Percentiles rank a stretch among this genome's conserved stretches.
Conservation (phyloP, 768 basidiomycete genomes). For the Suillus alpinus region DNA sequence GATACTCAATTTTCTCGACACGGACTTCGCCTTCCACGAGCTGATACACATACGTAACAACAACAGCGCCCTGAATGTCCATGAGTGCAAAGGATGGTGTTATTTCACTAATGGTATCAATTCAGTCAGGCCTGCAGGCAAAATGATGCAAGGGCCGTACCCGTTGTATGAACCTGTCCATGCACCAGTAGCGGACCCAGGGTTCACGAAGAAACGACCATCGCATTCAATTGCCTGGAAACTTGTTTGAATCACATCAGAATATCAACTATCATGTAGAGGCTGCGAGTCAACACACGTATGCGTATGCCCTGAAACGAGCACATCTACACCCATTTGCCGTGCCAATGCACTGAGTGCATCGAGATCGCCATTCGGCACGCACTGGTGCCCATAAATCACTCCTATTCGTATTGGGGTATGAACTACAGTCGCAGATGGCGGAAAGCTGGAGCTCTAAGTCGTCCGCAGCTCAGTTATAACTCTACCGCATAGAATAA, state of each 20-base stretch:
- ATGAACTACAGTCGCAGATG: slow-evolving; percentile 78
- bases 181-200: slow-evolving; percentile 92
- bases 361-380: slow-evolving; percentile 90
- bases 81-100: slow-evolving; percentile 95
- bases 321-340: slow-evolving; percentile 97
- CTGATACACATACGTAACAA: slow-evolving; percentile 97
- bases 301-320: slow-evolving; percentile 93
- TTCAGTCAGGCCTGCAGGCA: neutral
- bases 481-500: neutral
- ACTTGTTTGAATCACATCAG: slow-evolving; percentile 34
- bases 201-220: slow-evolving; percentile 92
- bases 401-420: slow-evolving; percentile 87
- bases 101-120: slow-evolving; percentile 54
- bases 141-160: neutral
- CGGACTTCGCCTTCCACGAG: slow-evolving; percentile 90
- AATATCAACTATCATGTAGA: neutral
- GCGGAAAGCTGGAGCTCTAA: slow-evolving; percentile 70
- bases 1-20: slow-evolving; percentile 88
- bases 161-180: slow-evolving; percentile 61
- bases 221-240: slow-evolving; percentile 95
- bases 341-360: slow-evolving; percentile 84
- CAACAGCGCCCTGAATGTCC: slow-evolving; percentile 96
- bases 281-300: slow-evolving; percentile 43
- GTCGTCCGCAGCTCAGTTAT: neutral
- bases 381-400: slow-evolving; percentile 90